Percentiles rank a stretch among this genome's conserved stretches.
These are phyloP conservation scores for Cladosporium sp. DNA, from an alignment of 2,329 filamentous ascomycete genomes.

Conservation along the genomic window DNA sequence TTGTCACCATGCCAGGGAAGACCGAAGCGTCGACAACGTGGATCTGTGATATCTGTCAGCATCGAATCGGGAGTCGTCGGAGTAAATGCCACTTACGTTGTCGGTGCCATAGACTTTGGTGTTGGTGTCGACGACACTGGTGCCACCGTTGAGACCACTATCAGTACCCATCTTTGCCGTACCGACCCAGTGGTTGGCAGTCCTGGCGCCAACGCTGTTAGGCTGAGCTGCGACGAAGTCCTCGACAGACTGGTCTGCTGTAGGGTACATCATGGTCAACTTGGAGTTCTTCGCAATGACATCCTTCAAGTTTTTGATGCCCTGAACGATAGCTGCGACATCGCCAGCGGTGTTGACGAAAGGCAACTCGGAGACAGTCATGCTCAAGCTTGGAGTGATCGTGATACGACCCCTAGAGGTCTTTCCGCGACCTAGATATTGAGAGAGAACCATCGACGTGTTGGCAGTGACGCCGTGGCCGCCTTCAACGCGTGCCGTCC, in stretches of 20 bases:
- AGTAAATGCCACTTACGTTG: conserved; percentile 42
- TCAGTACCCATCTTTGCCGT: conserved; percentile 44
- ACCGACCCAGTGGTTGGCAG: conserved; percentile 50
- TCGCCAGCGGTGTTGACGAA: conserved; percentile 61
- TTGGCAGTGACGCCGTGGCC: conserved; percentile 47
- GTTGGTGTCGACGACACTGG: conserved; percentile 51
- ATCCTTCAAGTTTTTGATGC: conserved; percentile 61
- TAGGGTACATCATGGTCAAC: conserved; percentile 59
- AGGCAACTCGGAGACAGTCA: conserved; percentile 59
- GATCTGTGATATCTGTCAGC: conserved; percentile 36
- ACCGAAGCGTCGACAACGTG: conserved; percentile 69
- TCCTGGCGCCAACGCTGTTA: conserved; percentile 40
- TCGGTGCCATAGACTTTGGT: conserved; percentile 60
- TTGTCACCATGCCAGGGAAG: conserved; percentile 67
- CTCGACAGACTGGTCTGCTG: conserved; percentile 53
- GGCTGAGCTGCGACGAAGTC: conserved; percentile 54
- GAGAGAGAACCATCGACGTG: conserved; percentile 44
- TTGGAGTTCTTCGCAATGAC: conserved; percentile 55
- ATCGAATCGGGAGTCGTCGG: not conserved
- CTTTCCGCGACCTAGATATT: conserved; percentile 64
- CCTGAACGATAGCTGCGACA: conserved; percentile 60
- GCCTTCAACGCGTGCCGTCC: conserved; percentile 64
- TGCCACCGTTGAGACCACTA: conserved; percentile 42
- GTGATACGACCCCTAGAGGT: conserved; percentile 63
- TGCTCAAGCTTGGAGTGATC: conserved; percentile 58